These are phyloP conservation scores for Daedalea quercina DNA, from an alignment of 768 basidiomycete species.

Conservation along the genomic window DNA sequence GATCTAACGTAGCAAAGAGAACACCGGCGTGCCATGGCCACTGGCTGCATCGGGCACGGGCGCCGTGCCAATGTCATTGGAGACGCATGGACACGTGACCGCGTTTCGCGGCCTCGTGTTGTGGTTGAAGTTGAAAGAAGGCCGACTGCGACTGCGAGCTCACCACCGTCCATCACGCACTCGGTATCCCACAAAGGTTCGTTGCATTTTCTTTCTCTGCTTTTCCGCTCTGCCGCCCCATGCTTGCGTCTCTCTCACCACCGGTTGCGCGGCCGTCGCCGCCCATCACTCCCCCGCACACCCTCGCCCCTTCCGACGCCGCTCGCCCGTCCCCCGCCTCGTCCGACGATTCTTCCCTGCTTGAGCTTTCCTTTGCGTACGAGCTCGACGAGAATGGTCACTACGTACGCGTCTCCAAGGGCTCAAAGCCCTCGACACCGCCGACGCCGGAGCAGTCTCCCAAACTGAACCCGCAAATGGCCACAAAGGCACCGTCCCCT, in stretches of 20 bases:
- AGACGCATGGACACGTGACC: slow-evolving; percentile 1
- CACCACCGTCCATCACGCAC: neutral
- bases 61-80: neutral
- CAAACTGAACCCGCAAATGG: slow-evolving; percentile 8
- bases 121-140: slow-evolving; percentile 2
- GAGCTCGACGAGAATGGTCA: slow-evolving; percentile 50
- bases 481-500: slow-evolving; percentile 27
- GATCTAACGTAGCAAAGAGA: too few species aligned
- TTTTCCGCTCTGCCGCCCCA: neutral
- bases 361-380: slow-evolving; percentile 65
- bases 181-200: neutral
- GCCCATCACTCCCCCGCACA: slow-evolving; percentile 11
- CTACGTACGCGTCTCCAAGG: slow-evolving; percentile 50
- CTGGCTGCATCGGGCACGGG: neutral
- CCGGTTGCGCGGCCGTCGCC: slow-evolving; percentile 6
- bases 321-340: slow-evolving; percentile 19
- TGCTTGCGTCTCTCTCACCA: neutral
- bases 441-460: slow-evolving; percentile 34
- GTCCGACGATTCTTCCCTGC: slow-evolving; percentile 55
- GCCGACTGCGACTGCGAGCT: neutral
- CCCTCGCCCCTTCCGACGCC: slow-evolving; percentile 7
- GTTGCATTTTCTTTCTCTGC: neutral
- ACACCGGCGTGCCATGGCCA: too few species aligned
- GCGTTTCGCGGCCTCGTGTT: slow-evolving; percentile 5
- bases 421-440: slow-evolving; percentile 38